Base-by-base conservation (phyloP, 1,284 basidiomycete genomes). In the Xerocomus minutiporus region DNA sequence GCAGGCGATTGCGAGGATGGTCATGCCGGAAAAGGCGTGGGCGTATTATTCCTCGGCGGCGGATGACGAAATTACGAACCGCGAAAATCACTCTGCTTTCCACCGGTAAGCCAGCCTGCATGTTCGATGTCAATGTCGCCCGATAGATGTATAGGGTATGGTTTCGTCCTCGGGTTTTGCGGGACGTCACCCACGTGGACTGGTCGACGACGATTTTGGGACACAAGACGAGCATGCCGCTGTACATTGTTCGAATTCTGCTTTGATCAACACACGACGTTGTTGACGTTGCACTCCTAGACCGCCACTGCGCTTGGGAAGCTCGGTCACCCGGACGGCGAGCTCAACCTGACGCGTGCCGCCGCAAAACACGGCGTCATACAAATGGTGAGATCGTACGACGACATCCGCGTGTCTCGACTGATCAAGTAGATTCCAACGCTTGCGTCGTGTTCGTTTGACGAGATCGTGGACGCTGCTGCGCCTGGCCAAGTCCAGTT, bases 261-360 rank as follows among this genome's bases (percentile, higher is more conserved):
- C 48, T 31, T 39, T 8, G 13, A 36, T 25, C 15, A 12, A 35
- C 9, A 9, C 8, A 29, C 35, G 8, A 20, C 42, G 7, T 45
- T 11, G 32, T 34, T 66, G 9, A 68, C 39, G 20, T 45, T 5
- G 46, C 20, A 45, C 20, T 9, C 13, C 1, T 38, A 87, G 84
- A 82, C 82, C 38, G 87, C 86, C 25, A 91, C 89, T 11, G 89
- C 89, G 1, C 73, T 88, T 1, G 94, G 94, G 31, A 97, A 96
- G 73, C 84, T 98, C 2, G 95, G 92, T 5, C 94, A 97, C 64
- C 91, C 93, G 1, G 91, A 95, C 53, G 94, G 94, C 17, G 94
- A 97, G 71, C 75, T 95, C 11, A 88, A 86, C 63, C 68, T 97
- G 42, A 97, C 94, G 0, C 77, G 85, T 55, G 93, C 91, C 0